Conservation (phyloP, 129 eudicot species). For the Solidago caesia region DNA sequence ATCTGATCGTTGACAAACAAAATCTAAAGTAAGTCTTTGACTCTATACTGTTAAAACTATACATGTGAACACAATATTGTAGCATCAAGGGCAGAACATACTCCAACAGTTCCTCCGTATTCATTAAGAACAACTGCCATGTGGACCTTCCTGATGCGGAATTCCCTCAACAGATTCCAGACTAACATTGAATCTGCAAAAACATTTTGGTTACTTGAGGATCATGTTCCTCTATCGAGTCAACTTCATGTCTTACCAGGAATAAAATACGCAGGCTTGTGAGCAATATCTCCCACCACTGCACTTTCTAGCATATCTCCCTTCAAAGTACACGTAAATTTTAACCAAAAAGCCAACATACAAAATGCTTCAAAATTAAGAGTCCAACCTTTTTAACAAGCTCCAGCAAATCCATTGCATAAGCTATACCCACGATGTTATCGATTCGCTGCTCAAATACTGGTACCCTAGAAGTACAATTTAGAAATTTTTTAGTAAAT, state of each 20-base stretch:
- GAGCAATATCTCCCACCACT: conserved; percentile 62
- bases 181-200: conserved; percentile 72
- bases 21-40: conserved; percentile 7
- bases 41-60: background rate
- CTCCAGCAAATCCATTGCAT: conserved; percentile 77
- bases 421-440: conserved; percentile 70
- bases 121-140: conserved; percentile 82
- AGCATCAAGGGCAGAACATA: conserved; percentile 40
- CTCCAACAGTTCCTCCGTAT: conserved; percentile 81
- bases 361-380: background rate
- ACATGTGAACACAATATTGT: background rate
- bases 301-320: conserved; percentile 58
- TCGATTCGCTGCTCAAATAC: conserved; percentile 76
- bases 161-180: conserved; percentile 72
- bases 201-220: background rate
- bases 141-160: conserved; percentile 74
- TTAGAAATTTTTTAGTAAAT: background rate
- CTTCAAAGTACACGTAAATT: conserved; percentile 36
- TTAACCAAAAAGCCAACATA: background rate
- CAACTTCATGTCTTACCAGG: conserved; percentile 52
- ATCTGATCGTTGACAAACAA: conserved; percentile 43
- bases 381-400: conserved; percentile 52
- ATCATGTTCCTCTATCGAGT: background rate
- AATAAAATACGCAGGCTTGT: conserved; percentile 76
- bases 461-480: conserved; percentile 52